phyloP scores from a whole-genome alignment of 2,329 filamentous ascomycete species.

The Aspergillus proliferans region DNA sequence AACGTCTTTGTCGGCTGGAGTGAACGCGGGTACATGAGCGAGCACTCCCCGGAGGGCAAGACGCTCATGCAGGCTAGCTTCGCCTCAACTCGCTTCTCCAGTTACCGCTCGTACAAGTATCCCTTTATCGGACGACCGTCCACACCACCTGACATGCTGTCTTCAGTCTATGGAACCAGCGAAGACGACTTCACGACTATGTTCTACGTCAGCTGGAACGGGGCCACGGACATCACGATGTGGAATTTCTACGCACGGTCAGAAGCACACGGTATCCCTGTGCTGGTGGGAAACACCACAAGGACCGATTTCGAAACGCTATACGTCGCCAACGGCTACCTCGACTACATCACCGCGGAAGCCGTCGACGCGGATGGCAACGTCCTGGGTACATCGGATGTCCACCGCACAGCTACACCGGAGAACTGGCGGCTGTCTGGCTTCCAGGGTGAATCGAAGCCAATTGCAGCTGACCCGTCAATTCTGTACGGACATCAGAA shows the following conservation, averaged over 20 bases:
- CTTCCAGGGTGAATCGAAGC: constrained; percentile 17
- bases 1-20: constrained; percentile 36
- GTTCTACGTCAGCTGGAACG: constrained; percentile 42
- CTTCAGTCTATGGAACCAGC: constrained; percentile 24
- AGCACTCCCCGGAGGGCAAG: constrained; percentile 29
- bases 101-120: constrained; percentile 37
- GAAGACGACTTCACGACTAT: constrained; percentile 16
- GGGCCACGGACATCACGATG: constrained; percentile 41
- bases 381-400: constrained; percentile 21
- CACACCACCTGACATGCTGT: constrained; percentile 26
- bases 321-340: constrained; percentile 23
- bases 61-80: constrained; percentile 34
- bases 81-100: constrained; percentile 26
- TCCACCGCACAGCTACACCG: constrained; percentile 19
- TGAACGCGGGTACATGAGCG: constrained; percentile 30
- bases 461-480: constrained; percentile 23
- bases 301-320: constrained; percentile 35
- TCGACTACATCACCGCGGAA: constrained; percentile 27
- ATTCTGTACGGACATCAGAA: constrained; percentile 12
- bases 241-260: constrained; percentile 31
- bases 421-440: constrained; percentile 26
- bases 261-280: constrained; percentile 1
- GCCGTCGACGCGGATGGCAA: constrained; percentile 21
- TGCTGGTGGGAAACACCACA: constrained; percentile 20
- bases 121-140: constrained; percentile 30